A percentile compares a stretch with the other conserved stretches of the same genome.
phyloP scores from a whole-genome alignment of 2,329 filamentous ascomycete species.

The Pezizomycotina sp. region DNA sequence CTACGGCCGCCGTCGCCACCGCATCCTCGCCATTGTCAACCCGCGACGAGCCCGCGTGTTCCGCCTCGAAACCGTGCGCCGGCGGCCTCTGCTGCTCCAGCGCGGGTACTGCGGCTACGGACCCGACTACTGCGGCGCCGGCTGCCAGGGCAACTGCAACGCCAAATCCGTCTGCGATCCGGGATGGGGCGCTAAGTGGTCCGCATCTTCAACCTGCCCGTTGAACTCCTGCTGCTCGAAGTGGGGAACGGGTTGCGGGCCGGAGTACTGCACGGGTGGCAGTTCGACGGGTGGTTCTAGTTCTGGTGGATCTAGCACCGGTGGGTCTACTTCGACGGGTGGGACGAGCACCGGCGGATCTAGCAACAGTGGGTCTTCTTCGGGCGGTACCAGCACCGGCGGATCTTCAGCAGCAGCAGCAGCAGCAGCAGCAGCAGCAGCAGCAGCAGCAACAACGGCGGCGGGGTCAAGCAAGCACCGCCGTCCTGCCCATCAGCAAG shows the following conservation, averaged over 20 bases:
- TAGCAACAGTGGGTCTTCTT: too few species aligned
- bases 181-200: conserved; percentile 6
- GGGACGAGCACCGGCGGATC: too few species aligned
- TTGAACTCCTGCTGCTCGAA: conserved; percentile 5
- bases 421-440: too few species aligned
- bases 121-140: conserved; percentile 4
- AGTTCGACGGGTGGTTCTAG: too few species aligned
- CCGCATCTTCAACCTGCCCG: conserved; percentile 4
- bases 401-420: background rate
- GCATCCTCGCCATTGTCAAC: too few species aligned
- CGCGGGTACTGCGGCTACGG: conserved; percentile 6
- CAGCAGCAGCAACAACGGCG: conserved; percentile 7
- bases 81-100: too few species aligned
- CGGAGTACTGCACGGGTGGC: conserved; percentile 13
- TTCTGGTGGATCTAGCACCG: too few species aligned
- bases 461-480: conserved; percentile 6
- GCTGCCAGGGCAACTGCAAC: conserved; percentile 3
- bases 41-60: too few species aligned
- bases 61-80: too few species aligned
- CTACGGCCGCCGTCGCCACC: too few species aligned
- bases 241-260: conserved; percentile 7
- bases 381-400: background rate
- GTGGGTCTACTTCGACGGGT: too few species aligned
- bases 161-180: conserved; percentile 4
- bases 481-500: conserved; percentile 8